Evolutionary conservation across 23 red algal genomes (phyloP).

Genomic region (Gracilaria domingensis): DNA sequence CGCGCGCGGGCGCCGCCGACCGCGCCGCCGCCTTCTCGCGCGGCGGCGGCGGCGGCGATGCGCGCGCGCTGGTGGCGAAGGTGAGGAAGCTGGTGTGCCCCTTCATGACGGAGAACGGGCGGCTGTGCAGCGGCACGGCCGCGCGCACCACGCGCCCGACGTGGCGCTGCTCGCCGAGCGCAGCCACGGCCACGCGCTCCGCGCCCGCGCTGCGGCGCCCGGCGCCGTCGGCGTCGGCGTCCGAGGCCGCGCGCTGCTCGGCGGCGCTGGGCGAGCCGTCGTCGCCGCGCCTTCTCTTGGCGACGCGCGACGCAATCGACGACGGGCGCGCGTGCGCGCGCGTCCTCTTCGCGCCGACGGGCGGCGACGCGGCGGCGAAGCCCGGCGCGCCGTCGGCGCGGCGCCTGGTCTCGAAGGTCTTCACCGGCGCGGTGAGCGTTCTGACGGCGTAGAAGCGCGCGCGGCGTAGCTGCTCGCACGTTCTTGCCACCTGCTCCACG

Average conservation of each 20-base stretch:
- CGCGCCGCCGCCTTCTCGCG: neutral
- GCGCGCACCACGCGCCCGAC: conserved; percentile 50
- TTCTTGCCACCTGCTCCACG: conserved; percentile 89
- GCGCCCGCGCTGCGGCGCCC: conserved; percentile 41
- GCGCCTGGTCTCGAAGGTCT: conserved; percentile 45
- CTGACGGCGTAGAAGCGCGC: conserved; percentile 40
- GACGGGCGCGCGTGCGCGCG: neutral
- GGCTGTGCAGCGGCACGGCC: conserved; percentile 13
- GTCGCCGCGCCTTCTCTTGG: conserved; percentile 10
- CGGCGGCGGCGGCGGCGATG: neutral
- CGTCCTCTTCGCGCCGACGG: conserved; percentile 2
- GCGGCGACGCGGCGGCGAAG: conserved; percentile 10
- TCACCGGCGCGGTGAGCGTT: conserved; percentile 63
- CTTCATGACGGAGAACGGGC: conserved; percentile 67
- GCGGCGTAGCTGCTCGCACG: conserved; percentile 16
- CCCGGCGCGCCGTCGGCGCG: conserved; percentile 48
- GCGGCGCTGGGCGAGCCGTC: too few relatives aligned
- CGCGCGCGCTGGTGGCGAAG: conserved; percentile 52
- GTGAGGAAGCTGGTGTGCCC: conserved; percentile 90
- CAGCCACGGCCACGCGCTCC: conserved; percentile 44
- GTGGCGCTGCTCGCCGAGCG: neutral
- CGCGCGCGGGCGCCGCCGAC: neutral
- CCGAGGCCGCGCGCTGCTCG: neutral
- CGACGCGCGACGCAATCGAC: neutral
- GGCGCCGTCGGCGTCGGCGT: neutral